Conservation (phyloP, 1,284 basidiomycete species). For the Pseudozyma hubeiensis region DNA sequence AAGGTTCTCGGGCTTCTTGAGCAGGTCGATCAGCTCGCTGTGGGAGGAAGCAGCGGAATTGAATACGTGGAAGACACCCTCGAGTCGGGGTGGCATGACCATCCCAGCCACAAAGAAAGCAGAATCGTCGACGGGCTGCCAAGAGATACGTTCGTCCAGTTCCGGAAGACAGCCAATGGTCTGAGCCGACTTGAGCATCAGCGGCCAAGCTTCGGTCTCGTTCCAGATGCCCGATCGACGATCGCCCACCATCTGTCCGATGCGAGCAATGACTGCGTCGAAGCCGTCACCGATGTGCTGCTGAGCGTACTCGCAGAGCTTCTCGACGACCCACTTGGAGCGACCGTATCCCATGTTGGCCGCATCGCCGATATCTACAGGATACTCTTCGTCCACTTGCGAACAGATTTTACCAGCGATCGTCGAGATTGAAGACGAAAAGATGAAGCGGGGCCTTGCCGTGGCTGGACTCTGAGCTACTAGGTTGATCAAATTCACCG, state of each 20-base stretch:
- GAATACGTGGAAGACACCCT: conserved; percentile 15
- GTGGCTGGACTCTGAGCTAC: conserved; percentile 71
- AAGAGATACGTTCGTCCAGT: conserved; percentile 71
- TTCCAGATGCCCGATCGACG: conserved; percentile 74
- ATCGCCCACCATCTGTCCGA: conserved; percentile 74
- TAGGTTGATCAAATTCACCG: conserved; percentile 73
- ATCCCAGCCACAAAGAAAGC: conserved; percentile 73
- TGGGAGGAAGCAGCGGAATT: conserved; percentile 55
- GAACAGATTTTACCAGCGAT: conserved; percentile 62
- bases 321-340: conserved; percentile 76
- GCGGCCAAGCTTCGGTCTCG: conserved; percentile 72
- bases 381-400: conserved; percentile 70
- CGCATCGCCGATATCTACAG: conserved; percentile 68
- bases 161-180: conserved; percentile 72
- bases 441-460: conserved; percentile 72
- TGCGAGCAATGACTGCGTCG: conserved; percentile 42
- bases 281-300: conserved; percentile 38
- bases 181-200: conserved; percentile 71
- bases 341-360: conserved; percentile 74
- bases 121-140: conserved; percentile 75
- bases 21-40: conserved; percentile 75
- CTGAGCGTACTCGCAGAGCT: conserved; percentile 71
- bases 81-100: conserved; percentile 47
- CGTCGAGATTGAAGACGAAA: conserved; percentile 73
- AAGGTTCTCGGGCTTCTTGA: conserved; percentile 71